These are phyloP conservation scores for Pelargonium citronellum DNA, from an alignment of 441 rosid genomes.

Conservation along the genomic window DNA sequence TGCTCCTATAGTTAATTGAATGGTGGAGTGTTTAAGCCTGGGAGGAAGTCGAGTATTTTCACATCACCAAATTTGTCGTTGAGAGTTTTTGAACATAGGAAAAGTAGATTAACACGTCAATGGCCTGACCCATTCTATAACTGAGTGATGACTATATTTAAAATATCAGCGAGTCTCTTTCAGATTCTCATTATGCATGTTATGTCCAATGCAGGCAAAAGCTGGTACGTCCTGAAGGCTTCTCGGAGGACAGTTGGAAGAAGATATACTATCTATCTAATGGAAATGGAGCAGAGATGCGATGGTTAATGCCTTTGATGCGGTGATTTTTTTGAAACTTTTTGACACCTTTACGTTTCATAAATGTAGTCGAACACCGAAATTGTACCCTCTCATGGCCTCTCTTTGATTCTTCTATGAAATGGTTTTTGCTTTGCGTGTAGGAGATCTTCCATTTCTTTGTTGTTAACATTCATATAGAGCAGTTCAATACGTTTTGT, in stretches of 20 bases:
- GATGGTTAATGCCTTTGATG: slow-evolving; percentile 69
- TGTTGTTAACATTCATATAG: no score
- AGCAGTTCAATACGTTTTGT: no score
- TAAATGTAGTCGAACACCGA: background rate
- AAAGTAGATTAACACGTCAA: background rate
- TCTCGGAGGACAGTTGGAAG: slow-evolving; percentile 80
- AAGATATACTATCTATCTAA: slow-evolving; percentile 70
- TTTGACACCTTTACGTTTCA: background rate
- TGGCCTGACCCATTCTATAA: no score
- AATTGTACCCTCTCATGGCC: no score
- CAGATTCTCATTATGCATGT: background rate
- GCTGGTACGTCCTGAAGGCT: slow-evolving; percentile 58
- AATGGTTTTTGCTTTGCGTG: no score
- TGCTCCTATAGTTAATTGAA: background rate
- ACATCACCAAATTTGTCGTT: background rate
- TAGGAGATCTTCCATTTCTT: no score
- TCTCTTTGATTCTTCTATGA: no score
- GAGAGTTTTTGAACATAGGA: background rate
- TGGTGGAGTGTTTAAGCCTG: background rate
- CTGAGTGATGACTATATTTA: no score
- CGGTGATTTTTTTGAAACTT: slow-evolving; percentile 26
- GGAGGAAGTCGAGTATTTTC: background rate
- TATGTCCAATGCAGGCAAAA: slow-evolving; percentile 58
- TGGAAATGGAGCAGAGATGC: slow-evolving; percentile 92
- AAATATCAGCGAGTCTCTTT: background rate